Evolutionary conservation across 352 stramenopile genomes (phyloP), one percentile per base, ranked within the genome.

Genomic region (Globisporangium uncinulatum): DNA sequence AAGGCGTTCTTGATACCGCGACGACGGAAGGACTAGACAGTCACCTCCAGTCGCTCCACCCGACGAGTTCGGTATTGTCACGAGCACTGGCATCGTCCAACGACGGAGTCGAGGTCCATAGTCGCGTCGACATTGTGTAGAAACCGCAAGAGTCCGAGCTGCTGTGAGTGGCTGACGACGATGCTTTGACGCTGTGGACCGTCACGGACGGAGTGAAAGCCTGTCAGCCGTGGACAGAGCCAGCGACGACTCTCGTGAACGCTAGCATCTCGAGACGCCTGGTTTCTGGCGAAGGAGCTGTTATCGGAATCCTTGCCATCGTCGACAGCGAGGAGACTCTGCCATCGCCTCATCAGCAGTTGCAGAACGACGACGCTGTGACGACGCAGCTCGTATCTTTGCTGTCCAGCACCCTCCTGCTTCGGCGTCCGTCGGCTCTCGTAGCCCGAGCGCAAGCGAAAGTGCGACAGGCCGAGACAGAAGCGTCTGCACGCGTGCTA

Each of bases 121-220:
- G 59, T 4, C 1, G n/a, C 8, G 5, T 65, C 13, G 15, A 34
- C 17, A 21, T 56, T 4, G 37, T 11, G 14, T 65, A 46, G 52
- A 60, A 32, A 1, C 52, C 36, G 0, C 14, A 32, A 0, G 7
- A 43, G 11, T 32, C 59, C 6, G 20, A 17, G n/a, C 19, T 52
- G 9, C 36, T 61, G 9, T 61, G 55, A 36, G 17, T 61, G 4
- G 31, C 17, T 14, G 55, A 61, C 21, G 46, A 55, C 9, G 20
- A 7, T 19, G 29, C 5, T 24, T n/a, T 24, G 31, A 15, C 4
- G 13, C 17, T 55, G 0, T 61, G 55, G 55, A 61, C 46, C 5
- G 1, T 55, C 10, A 6, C 24, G 24, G 37, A 61, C 13, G 46
- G 46, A n/a, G 29, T 29, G 29, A 54, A 6, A 17, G 36, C 48